Evolutionary conservation across 805 yeast genomes (phyloP).

Genomic region (Saccharomycopsis capsularis): DNA sequence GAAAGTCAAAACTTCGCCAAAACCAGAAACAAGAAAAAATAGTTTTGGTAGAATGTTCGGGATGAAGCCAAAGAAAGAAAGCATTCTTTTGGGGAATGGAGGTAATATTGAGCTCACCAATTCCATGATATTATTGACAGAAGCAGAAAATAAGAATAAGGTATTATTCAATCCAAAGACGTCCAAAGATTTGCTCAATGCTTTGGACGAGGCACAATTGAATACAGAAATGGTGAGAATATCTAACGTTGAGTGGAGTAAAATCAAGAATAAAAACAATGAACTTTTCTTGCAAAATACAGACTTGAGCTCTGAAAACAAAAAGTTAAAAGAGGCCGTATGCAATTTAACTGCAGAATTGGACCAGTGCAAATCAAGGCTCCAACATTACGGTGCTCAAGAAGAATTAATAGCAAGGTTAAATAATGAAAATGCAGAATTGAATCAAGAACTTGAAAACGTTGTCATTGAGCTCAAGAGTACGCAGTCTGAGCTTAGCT

Average conservation of each 20-base stretch:
- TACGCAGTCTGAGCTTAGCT: not conserved
- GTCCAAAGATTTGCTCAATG: not conserved
- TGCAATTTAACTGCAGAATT: not conserved
- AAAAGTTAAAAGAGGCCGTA: constrained; percentile 7
- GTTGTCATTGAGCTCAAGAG: constrained; percentile 11
- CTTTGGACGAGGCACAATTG: not conserved
- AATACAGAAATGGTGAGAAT: constrained; percentile 13
- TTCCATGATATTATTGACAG: constrained; percentile 16
- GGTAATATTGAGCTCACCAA: constrained; percentile 21
- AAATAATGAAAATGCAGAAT: constrained; percentile 19
- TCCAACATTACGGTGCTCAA: constrained; percentile 18
- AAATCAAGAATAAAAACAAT: constrained; percentile 21
- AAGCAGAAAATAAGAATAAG: constrained; percentile 3
- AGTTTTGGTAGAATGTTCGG: constrained; percentile 16
- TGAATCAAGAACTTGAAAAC: constrained; percentile 7
- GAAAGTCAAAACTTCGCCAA: not conserved
- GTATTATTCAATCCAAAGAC: not conserved
- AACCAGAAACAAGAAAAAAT: not conserved
- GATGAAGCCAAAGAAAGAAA: not conserved
- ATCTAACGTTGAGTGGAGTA: constrained; percentile 18
- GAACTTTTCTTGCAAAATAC: constrained; percentile 25
- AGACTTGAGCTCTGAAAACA: constrained; percentile 7
- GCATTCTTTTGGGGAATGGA: constrained; percentile 3
- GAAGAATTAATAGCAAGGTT: constrained; percentile 22
- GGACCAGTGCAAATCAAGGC: not conserved